These are phyloP conservation scores for Seminavis robusta DNA, from an alignment of 108 stramenopile species.

Conservation along the genomic window DNA sequence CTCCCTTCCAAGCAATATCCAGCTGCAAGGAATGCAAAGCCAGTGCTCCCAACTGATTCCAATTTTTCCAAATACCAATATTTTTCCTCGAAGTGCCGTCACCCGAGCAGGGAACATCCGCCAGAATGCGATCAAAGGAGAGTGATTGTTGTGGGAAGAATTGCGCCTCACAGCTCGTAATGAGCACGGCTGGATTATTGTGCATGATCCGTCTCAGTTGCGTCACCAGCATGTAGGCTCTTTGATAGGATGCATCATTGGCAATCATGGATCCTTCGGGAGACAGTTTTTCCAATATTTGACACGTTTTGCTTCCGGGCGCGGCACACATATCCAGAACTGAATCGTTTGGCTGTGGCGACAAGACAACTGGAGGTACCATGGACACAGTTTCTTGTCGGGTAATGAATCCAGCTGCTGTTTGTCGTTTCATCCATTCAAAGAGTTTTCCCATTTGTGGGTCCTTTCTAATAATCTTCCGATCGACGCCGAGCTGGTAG, in stretches of 20 bases:
- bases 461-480: constrained; percentile 68
- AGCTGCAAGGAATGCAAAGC: constrained; percentile 87
- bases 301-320: constrained; percentile 97
- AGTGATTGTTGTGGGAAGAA: constrained; percentile 72
- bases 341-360: constrained; percentile 71
- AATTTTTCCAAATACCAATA: constrained; percentile 85
- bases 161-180: constrained; percentile 91
- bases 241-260: constrained; percentile 91
- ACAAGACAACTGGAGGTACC: constrained; percentile 95
- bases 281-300: constrained; percentile 78
- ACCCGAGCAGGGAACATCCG: constrained; percentile 97
- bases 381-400: constrained; percentile 98
- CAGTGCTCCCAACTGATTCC: constrained; percentile 55
- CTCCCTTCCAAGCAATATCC: constrained; percentile 78
- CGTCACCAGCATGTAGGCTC: constrained; percentile 96
- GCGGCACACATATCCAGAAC: constrained; percentile 98
- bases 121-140: constrained; percentile 94
- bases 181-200: constrained; percentile 79
- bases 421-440: constrained; percentile 79
- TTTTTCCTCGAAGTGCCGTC: constrained; percentile 98
- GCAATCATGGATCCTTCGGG: constrained; percentile 90
- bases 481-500: constrained; percentile 76
- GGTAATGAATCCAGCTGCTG: constrained; percentile 83
- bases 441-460: constrained; percentile 50
- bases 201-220: constrained; percentile 80